Evolutionary conservation across 257 asterid species (phyloP).

Genomic region (Thymus mandschuricus): DNA sequence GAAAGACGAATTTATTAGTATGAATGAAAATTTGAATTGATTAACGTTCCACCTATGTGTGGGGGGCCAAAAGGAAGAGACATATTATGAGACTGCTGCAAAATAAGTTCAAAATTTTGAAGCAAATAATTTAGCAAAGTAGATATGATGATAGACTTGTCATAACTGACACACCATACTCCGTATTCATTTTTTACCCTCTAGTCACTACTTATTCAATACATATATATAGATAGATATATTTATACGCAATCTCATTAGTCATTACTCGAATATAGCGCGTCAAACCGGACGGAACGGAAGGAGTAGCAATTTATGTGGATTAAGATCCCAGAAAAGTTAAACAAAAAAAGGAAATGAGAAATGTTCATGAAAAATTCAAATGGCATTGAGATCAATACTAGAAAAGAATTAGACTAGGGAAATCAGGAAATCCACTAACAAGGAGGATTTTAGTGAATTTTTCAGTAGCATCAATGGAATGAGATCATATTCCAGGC

Average conservation of each 20-base stretch:
- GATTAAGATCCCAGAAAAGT: no score
- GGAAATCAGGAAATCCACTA: not conserved
- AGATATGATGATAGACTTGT: not conserved
- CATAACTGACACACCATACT: not conserved
- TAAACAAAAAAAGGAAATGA: no score
- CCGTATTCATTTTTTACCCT: no score
- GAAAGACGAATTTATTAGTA: no score
- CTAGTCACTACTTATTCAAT: no score
- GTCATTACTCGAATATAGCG: no score
- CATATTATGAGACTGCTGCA: conserved; percentile 27
- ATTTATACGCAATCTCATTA: not conserved
- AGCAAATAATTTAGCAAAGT: not conserved
- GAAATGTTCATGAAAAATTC: conserved; percentile 8
- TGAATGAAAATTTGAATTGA: not conserved
- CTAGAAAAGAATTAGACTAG: not conserved
- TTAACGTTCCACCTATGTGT: not conserved
- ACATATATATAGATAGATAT: not conserved
- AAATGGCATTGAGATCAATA: not conserved
- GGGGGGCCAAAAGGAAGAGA: conserved; percentile 1
- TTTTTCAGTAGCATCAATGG: not conserved
- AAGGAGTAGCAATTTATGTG: no score
- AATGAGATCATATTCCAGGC: conserved; percentile 23
- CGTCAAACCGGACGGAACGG: no score
- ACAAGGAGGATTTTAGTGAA: not conserved
- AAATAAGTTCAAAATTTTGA: conserved; percentile 16